These are phyloP conservation scores for Annona cherimola DNA, from an alignment of 164 flowering plant genomes.

Conservation along the genomic window DNA sequence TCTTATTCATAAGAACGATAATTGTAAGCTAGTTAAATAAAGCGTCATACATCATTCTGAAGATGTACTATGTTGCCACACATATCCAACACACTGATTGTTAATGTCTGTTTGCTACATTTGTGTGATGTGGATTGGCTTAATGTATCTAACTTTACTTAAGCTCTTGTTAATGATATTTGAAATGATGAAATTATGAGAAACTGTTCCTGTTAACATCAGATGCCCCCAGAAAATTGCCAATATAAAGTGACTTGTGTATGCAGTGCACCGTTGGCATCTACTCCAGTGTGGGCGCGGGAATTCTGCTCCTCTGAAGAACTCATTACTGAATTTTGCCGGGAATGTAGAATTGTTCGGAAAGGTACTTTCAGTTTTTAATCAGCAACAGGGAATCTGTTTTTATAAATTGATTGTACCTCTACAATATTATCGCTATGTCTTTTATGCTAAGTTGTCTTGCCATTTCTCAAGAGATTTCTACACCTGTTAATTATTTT, in stretches of 20 bases:
- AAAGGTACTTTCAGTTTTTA: conserved; percentile 53
- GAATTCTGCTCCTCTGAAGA: conserved; percentile 84
- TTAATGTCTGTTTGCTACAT: no score
- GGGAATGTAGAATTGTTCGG: conserved; percentile 95
- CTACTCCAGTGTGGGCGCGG: conserved; percentile 95
- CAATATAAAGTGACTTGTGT: not conserved
- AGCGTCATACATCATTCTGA: not conserved
- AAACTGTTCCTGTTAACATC: no score
- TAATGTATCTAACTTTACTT: no score
- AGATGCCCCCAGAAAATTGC: not conserved
- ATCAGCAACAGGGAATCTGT: not conserved
- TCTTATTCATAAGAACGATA: not conserved
- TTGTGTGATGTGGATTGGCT: no score
- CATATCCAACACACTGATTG: not conserved
- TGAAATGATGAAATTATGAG: no score
- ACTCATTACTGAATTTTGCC: conserved; percentile 85
- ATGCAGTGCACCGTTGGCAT: conserved; percentile 81
- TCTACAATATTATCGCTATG: not conserved
- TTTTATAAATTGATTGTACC: not conserved
- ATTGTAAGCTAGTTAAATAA: not conserved
- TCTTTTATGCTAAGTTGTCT: not conserved
- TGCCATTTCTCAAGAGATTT: not conserved
- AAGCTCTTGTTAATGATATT: no score
- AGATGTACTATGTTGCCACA: not conserved
- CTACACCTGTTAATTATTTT: not conserved